Conservation (phyloP, 1,284 basidiomycete species). For the Pholiota adiposa region DNA sequence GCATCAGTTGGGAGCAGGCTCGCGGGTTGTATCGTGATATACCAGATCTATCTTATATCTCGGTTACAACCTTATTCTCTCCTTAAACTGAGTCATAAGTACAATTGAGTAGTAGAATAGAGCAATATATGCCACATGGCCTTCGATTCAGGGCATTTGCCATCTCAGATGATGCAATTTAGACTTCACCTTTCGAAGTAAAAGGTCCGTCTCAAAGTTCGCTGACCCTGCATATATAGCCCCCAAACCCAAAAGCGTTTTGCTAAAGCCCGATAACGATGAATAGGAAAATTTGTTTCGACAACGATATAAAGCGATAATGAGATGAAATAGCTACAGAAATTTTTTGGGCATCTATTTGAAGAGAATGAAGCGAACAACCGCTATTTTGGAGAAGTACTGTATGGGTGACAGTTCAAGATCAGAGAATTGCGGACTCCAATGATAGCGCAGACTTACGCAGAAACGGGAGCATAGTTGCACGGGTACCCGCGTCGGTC, state of each 20-base stretch:
- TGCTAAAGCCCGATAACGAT: neutral
- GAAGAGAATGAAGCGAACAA: neutral
- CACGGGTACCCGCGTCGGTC: constrained; percentile 52
- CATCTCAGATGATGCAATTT: constrained; percentile 20
- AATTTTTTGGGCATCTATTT: neutral
- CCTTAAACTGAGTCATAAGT: neutral
- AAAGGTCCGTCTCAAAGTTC: neutral
- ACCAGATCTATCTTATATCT: neutral
- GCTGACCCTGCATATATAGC: neutral
- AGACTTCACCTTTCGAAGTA: constrained; percentile 13
- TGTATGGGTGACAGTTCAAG: neutral
- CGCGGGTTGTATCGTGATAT: neutral
- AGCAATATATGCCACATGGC: constrained; percentile 17
- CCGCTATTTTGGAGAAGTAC: constrained; percentile 1
- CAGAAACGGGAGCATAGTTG: constrained; percentile 49
- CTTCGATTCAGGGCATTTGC: neutral
- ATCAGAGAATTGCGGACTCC: neutral
- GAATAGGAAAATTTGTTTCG: neutral
- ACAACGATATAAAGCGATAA: neutral
- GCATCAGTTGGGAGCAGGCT: neutral
- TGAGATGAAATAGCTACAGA: neutral
- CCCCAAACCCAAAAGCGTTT: neutral
- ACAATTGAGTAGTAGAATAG: neutral
- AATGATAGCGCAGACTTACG: constrained; percentile 37
- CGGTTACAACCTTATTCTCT: neutral